Conservation (phyloP, 345 rosid genomes). For the Eucalyptus brandiana region DNA sequence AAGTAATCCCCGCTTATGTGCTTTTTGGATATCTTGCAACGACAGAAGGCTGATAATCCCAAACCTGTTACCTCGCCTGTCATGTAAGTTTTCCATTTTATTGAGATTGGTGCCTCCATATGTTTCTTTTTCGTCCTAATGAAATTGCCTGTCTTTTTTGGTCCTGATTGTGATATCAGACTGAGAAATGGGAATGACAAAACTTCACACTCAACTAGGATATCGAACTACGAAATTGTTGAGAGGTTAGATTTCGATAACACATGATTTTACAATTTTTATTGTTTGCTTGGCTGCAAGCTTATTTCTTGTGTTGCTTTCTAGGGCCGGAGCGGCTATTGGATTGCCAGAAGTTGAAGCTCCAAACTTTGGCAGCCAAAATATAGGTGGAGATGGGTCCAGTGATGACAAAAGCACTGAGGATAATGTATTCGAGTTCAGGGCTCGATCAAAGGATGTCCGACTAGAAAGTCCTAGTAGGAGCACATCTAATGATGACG, state of each 20-base stretch:
- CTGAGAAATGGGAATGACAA: not conserved
- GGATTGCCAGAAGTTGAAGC: not conserved
- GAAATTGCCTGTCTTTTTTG: not conserved
- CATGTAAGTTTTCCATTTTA: not conserved
- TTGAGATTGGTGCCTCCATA: not conserved
- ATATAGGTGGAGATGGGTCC: not conserved
- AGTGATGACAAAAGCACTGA: not conserved
- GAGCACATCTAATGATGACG: too few species aligned
- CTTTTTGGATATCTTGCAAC: not conserved
- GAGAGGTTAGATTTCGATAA: not conserved
- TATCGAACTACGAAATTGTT: not conserved
- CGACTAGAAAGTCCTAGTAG: not conserved
- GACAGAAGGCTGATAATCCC: not conserved
- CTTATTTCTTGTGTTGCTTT: not conserved
- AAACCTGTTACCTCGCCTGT: rapidly evolving
- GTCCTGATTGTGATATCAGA: not conserved
- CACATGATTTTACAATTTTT: too few species aligned
- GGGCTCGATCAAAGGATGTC: not conserved
- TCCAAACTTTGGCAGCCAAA: not conserved
- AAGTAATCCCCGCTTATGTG: not conserved
- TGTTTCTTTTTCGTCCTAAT: not conserved
- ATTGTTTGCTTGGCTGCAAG: not conserved
- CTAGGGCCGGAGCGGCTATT: rapidly evolving
- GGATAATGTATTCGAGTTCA: not conserved
- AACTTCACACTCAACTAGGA: not conserved